Percentiles rank a stretch among this genome's conserved stretches.
Evolutionary conservation across 768 basidiomycete genomes (phyloP).

Genomic region (Tulasnella sp.): DNA sequence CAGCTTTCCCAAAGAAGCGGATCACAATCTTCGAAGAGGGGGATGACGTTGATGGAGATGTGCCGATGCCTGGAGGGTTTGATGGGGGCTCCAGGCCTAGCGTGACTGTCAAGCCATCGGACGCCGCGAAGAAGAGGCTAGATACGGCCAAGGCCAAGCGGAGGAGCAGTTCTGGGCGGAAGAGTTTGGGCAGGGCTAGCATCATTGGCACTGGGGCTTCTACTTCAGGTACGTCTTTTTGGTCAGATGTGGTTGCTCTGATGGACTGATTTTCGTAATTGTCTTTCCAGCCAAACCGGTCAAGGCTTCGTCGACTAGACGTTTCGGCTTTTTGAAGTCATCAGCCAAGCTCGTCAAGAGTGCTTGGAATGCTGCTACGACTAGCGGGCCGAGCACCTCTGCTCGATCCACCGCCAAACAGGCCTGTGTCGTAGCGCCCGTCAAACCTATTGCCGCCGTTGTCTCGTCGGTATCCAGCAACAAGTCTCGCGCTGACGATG

Average conservation of each 20-base stretch:
- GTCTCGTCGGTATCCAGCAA: background rate
- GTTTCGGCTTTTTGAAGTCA: conserved; percentile 17
- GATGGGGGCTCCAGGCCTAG: background rate
- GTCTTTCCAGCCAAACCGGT: background rate
- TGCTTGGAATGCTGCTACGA: conserved; percentile 10
- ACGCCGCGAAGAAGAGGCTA: conserved; percentile 11
- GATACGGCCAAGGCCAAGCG: conserved; percentile 7
- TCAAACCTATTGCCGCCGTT: too few species aligned
- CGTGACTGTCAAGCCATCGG: background rate
- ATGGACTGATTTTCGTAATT: background rate
- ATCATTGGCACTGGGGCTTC: conserved; percentile 12
- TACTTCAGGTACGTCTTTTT: background rate
- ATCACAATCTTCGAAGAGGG: background rate
- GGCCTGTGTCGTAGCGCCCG: background rate
- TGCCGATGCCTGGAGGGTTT: conserved; percentile 6
- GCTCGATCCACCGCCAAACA: conserved; percentile 1
- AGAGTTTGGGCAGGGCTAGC: conserved; percentile 11
- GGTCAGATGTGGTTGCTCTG: background rate
- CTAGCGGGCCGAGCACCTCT: background rate
- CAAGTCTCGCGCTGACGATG: background rate
- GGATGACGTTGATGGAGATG: background rate
- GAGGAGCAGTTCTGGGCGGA: conserved; percentile 12
- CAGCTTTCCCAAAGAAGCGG: background rate
- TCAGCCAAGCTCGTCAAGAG: conserved; percentile 18
- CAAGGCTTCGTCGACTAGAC: background rate